Evolutionary conservation across 2,329 filamentous ascomycete species (phyloP).

Genomic region (Alternaria alternata): DNA sequence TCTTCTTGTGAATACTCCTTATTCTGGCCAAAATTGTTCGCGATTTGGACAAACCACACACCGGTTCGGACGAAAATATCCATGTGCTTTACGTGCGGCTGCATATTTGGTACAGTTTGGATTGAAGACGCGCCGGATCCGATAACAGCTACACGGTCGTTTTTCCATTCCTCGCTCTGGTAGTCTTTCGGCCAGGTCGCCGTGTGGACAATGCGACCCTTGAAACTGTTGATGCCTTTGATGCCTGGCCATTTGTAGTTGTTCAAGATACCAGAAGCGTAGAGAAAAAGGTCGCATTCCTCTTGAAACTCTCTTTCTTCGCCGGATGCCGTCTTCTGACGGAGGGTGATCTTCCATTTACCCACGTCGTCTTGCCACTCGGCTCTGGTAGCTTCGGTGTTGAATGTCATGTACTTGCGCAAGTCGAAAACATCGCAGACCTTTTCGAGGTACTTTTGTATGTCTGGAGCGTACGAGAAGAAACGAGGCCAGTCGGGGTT

Average conservation of each 20-base stretch:
- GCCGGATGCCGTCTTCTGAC: conserved; percentile 49
- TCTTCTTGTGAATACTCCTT: conserved; percentile 56
- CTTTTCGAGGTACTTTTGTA: conserved; percentile 59
- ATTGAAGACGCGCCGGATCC: conserved; percentile 57
- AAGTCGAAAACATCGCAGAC: conserved; percentile 60
- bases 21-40: conserved; percentile 56
- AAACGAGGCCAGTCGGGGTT: conserved; percentile 59
- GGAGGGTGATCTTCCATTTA: conserved; percentile 60
- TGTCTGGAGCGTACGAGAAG: conserved; percentile 58
- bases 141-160: conserved; percentile 54
- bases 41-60: conserved; percentile 57
- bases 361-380: conserved; percentile 60
- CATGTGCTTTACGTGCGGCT: conserved; percentile 56
- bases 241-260: conserved; percentile 51
- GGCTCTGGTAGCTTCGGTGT: conserved; percentile 57
- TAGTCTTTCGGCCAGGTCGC: conserved; percentile 58
- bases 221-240: conserved; percentile 56
- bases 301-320: conserved; percentile 53
- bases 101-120: conserved; percentile 58
- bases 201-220: conserved; percentile 55
- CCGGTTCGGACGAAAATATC: conserved; percentile 59
- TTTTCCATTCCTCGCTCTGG: conserved; percentile 54
- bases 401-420: conserved; percentile 63
- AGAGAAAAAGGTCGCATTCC: conserved; percentile 54
- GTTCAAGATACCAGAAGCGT: conserved; percentile 56